These are phyloP conservation scores for Colletotrichum liaoningense DNA, from an alignment of 2,329 filamentous ascomycete genomes.

Conservation along the genomic window DNA sequence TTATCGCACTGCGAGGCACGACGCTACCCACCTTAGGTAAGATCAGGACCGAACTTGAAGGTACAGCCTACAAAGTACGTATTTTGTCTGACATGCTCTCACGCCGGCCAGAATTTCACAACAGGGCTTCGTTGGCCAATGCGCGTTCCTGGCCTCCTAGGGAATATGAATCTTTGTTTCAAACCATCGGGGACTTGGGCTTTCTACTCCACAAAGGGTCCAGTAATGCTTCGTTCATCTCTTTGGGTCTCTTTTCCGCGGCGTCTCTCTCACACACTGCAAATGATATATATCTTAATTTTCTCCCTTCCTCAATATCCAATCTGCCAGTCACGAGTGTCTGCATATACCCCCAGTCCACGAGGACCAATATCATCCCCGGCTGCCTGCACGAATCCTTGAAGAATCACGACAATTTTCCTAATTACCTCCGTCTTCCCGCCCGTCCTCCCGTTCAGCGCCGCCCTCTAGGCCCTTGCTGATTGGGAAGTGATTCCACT, in stretches of 20 bases:
- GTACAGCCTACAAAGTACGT: not conserved
- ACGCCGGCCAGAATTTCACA: not conserved
- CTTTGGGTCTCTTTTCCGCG: not conserved
- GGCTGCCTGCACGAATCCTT: not conserved
- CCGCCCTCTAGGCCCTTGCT: too few relatives aligned
- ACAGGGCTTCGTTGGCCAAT: not conserved
- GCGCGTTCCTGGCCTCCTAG: not conserved
- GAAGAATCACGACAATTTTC: not conserved
- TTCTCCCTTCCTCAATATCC: constrained; percentile 18
- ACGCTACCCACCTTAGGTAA: not conserved
- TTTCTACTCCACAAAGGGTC: constrained; percentile 25
- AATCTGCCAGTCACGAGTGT: not conserved
- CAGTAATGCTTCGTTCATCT: constrained; percentile 26
- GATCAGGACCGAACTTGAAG: not conserved
- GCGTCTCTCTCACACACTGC: not conserved
- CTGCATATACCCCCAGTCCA: not conserved
- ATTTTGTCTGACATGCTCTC: not conserved
- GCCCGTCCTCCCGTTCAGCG: not conserved
- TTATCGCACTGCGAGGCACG: not conserved
- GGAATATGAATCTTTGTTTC: constrained; percentile 28
- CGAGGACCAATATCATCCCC: not conserved
- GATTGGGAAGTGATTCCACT: not conserved
- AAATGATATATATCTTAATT: not conserved
- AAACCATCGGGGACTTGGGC: constrained; percentile 21
- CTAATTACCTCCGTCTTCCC: not conserved